Base-by-base conservation (phyloP, 2,329 filamentous ascomycete genomes). In the Fusarium scirpi region DNA sequence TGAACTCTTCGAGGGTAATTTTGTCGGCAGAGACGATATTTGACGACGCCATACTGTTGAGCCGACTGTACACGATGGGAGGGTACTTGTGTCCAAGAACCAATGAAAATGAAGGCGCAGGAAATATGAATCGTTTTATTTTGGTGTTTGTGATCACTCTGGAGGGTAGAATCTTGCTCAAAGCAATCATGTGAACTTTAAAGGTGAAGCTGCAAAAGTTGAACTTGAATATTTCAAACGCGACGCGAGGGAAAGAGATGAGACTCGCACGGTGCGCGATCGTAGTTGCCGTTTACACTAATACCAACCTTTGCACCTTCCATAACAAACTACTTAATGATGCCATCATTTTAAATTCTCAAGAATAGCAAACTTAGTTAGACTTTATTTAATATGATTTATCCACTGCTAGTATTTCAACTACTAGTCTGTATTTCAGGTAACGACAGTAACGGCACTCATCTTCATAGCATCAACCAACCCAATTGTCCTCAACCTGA, bases 1-100 rank as follows among this genome's bases (percentile, higher is more conserved):
- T 67, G 58, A 86, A 85, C 38, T 80, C 75, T 3, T 72, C 64
- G 8, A 70, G 72, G 12, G 73, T 74, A 48, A 82, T 78, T 8
- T 62, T 55, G 18, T 72, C 56, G 29, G 70, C 70, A 16, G 68
- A 56, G 20, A 58, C 24, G 41, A 65, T 58, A 29, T 38, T 55
- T 7, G 54, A n/a, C 5, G 58, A 51, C 48, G 65, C 45, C 74
- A 76, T 76, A n/a, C 11, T 61, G 56, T 18, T 41, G 27, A 6
- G 18, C 49, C 24, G n/a, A 15, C 20, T 59, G 29, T 27, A 24
- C 32, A 49, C 15, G 24, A 53, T 48, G 8, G 13, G 5, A 43
- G 38, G 38, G 30, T 13, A 12, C 13, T n/a, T 46, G 10, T 27
- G 47, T 38, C 9, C 13, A 16, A 32, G 7, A 41, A 16, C 5